Conservation (phyloP, 2,329 filamentous ascomycete species). For the Phialophora chinensis region DNA sequence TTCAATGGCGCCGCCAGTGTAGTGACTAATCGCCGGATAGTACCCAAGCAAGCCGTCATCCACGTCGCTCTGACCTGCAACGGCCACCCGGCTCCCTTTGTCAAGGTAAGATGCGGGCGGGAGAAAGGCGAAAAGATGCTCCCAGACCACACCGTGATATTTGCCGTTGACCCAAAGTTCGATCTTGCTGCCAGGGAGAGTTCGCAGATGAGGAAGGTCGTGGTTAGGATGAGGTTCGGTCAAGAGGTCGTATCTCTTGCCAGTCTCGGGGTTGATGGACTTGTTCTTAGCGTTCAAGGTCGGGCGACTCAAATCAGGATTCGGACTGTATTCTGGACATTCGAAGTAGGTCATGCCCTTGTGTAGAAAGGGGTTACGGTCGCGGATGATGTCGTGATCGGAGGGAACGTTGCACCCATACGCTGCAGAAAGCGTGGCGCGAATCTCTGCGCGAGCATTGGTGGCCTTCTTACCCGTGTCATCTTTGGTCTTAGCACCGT, state of each 20-base stretch:
- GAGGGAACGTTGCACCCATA: constrained; percentile 28
- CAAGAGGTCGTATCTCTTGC: constrained; percentile 37
- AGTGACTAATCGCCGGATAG: constrained; percentile 90
- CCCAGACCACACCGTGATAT: constrained; percentile 84
- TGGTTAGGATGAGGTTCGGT: constrained; percentile 58
- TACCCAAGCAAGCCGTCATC: constrained; percentile 97
- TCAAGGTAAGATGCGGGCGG: constrained; percentile 75
- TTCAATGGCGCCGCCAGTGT: constrained; percentile 87
- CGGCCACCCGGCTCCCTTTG: constrained; percentile 68
- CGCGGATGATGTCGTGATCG: constrained; percentile 78
- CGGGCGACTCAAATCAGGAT: constrained; percentile 85
- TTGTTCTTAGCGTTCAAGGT: constrained; percentile 39
- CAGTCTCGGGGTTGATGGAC: constrained; percentile 66
- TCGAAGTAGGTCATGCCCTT: constrained; percentile 71
- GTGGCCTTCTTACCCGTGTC: constrained; percentile 26
- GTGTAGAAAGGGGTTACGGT: constrained; percentile 92
- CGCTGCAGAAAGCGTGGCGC: constrained; percentile 23
- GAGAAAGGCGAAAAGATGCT: constrained; percentile 85
- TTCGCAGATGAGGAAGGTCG: constrained; percentile 79
- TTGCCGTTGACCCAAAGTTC: constrained; percentile 92
- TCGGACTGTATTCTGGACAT: constrained; percentile 84
- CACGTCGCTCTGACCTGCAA: constrained; percentile 34
- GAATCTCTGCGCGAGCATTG: constrained; percentile 29
- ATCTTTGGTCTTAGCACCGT: constrained; percentile 29
- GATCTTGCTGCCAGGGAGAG: constrained; percentile 83